Base-by-base conservation (phyloP, 345 rosid species). In the Draba incana region DNA sequence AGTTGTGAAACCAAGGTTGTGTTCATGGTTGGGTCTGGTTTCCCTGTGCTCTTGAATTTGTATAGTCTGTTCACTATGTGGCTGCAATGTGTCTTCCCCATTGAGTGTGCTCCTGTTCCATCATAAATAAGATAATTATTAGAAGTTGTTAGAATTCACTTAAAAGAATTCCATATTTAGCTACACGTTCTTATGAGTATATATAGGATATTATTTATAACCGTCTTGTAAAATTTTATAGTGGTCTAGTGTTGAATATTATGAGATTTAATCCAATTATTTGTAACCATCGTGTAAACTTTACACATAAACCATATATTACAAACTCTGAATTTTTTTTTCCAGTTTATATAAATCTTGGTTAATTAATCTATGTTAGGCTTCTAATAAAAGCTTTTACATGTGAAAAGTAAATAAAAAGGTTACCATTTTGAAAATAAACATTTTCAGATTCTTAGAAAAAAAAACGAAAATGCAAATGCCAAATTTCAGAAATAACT, bases 81-180 rank as follows among this genome's bases (percentile, higher is more conserved):
- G 62, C 80, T 72, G 57, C 92, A 88, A 12, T 67, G 81, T 30
- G 87, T 74, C 41, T 70, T 80, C 4, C 95, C 96, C 76, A 82
- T 69, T 7, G 96, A 77, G 62, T 89, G 92, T 62, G 84, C 85
- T 62, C 90, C 96, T 84, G 81, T 71, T 24, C 4, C 47, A 61
- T 66, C 9, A 68, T 35, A 15, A 1, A n/a, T 31, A 0, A 5
- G 2, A 4, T 4, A 54, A 15, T 0, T 14, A 35, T 44, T 6
- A 70, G 25, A 41, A 8, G 3, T n/a, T 25, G 35, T 44, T 43
- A 23, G 12, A 39, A 13, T 23, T 45, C 3, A 54, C 9, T 8
- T 16, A 50, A 39, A 10, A 52, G 8, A 15, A 64, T 37, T 2
- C n/a, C 5, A 20, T 10, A 38, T 38, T 50, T 57, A 57, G 47